Percentiles rank a stretch among this genome's conserved stretches.
These are phyloP conservation scores for Picea glauca DNA, from an alignment of 75 land plant genomes.

Conservation along the genomic window DNA sequence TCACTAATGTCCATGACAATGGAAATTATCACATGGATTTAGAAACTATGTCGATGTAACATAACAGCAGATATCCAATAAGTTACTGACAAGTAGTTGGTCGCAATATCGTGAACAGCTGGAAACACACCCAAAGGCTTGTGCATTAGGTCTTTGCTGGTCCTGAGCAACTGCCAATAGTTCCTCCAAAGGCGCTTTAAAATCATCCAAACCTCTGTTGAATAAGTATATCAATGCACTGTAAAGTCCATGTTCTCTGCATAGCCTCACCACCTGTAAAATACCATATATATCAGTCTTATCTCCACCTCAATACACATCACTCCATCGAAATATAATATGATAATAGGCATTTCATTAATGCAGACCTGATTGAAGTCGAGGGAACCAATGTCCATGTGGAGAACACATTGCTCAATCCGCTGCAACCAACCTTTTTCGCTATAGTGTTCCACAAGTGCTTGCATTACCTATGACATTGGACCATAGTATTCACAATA, in stretches of 20 bases:
- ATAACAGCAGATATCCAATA: not conserved
- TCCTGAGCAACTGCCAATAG: conserved; percentile 70
- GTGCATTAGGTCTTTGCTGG: conserved; percentile 40
- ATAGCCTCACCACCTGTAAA: conserved; percentile 79
- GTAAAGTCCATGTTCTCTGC: conserved; percentile 88
- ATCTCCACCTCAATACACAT: not conserved
- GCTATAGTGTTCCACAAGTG: conserved; percentile 97
- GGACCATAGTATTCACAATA: conserved; percentile 9
- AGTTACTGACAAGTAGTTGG: conserved; percentile 11
- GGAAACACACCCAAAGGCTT: conserved; percentile 66
- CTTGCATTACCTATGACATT: conserved; percentile 85
- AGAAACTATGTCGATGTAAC: no score
- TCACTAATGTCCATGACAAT: no score
- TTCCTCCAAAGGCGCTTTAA: conserved; percentile 85
- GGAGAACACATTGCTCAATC: conserved; percentile 97
- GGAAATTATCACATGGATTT: no score
- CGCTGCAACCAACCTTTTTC: conserved; percentile 87
- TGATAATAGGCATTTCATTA: not conserved
- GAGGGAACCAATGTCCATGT: conserved; percentile 97
- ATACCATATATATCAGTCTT: not conserved
- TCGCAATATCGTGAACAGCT: conserved; percentile 12
- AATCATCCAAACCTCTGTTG: conserved; percentile 92
- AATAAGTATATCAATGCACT: conserved; percentile 95
- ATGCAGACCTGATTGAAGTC: conserved; percentile 90
- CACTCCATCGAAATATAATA: conserved; percentile 1